These are phyloP conservation scores for Babesia bigemina DNA, from an alignment of 169 alveolate species.

Conservation along the genomic window DNA sequence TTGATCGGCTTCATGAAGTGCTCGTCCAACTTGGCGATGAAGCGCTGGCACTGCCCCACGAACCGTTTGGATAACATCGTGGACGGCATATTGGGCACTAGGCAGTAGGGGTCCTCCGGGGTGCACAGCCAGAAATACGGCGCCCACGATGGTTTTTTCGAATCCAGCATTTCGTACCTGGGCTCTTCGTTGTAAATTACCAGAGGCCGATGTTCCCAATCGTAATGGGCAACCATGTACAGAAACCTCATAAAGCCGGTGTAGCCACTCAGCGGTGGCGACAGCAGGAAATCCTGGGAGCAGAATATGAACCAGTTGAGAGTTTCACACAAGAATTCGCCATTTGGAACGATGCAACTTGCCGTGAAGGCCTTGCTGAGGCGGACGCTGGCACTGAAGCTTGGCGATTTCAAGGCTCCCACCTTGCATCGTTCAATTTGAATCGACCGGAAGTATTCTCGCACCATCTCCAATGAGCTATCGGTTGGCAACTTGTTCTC, in stretches of 20 bases:
- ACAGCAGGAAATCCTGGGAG: conserved; percentile 12
- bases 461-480: neutral
- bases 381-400: conserved; percentile 11
- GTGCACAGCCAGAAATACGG: conserved; percentile 36
- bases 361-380: conserved; percentile 24
- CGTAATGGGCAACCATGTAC: conserved; percentile 36
- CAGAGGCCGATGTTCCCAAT: conserved; percentile 25
- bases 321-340: conserved; percentile 37
- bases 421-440: conserved; percentile 35
- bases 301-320: conserved; percentile 20
- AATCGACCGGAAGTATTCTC: conserved; percentile 7
- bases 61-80: conserved; percentile 19
- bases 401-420: conserved; percentile 27
- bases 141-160: conserved; percentile 15
- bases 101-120: conserved; percentile 50
- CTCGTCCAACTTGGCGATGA: conserved; percentile 11
- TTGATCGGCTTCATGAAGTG: conserved; percentile 2
- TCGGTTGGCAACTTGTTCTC: conserved; percentile 7
- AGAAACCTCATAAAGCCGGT: conserved; percentile 32
- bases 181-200: conserved; percentile 4
- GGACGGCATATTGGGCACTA: conserved; percentile 25
- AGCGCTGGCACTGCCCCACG: conserved; percentile 14
- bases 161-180: neutral
- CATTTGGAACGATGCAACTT: conserved; percentile 17
- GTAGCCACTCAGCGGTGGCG: conserved; percentile 8